phyloP scores from a whole-genome alignment of 75 land plant genomes.

The Selaginella tamariscina region DNA sequence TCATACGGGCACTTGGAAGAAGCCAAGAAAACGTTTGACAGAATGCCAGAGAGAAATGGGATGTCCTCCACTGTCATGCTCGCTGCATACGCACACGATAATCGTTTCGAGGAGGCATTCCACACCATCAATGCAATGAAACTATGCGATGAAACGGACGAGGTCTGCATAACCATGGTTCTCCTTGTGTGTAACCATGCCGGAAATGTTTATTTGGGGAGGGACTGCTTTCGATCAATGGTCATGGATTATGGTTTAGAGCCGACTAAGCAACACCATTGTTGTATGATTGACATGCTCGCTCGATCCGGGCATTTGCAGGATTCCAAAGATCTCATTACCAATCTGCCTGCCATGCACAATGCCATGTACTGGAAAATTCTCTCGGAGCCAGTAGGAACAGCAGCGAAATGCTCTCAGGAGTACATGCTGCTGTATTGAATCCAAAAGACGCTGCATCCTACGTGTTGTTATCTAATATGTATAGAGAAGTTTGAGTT shows the following conservation, averaged over 20 bases:
- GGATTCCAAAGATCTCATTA: not conserved
- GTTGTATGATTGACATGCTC: not conserved
- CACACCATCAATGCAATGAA: not conserved
- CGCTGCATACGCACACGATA: not conserved
- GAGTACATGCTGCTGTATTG: not conserved
- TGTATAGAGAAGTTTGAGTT: not conserved
- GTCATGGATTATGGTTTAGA: not conserved
- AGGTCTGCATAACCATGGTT: not conserved
- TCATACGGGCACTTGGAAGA: not conserved
- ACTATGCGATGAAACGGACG: not conserved
- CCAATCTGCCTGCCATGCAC: not conserved
- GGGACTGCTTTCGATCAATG: not conserved
- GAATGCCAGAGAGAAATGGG: slow-evolving; percentile 1
- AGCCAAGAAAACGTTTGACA: not conserved
- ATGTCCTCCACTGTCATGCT: not conserved
- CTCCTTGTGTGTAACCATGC: not conserved
- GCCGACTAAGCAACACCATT: not conserved
- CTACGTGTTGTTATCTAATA: not conserved
- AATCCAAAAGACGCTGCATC: not conserved
- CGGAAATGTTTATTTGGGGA: not conserved
- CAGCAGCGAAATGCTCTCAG: not conserved
- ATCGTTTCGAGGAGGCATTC: not conserved
- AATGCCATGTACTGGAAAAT: not conserved
- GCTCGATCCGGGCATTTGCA: not conserved
- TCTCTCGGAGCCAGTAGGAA: not conserved